Evolutionary conservation across 1,284 basidiomycete species (phyloP), one percentile per base, ranked within the genome.

Genomic region (Thecaphora frezii): DNA sequence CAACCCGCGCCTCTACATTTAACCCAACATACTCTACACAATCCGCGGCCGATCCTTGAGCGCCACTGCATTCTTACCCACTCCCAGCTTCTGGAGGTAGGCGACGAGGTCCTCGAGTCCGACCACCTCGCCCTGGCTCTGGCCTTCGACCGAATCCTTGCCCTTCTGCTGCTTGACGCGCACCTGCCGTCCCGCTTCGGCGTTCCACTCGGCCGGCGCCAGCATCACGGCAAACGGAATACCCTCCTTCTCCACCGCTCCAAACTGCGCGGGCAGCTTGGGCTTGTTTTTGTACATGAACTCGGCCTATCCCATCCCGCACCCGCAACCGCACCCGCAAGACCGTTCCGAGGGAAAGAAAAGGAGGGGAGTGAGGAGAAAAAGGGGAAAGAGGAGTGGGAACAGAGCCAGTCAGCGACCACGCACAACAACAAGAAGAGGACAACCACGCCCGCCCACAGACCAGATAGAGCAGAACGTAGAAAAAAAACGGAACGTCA

Each of bases 141-240:
- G 64, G 88, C 82, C 74, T 23, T 74, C 78, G 23, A 67, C 70
- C n/a, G 54, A 54, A 19, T 71, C 79, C 88, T 74, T 87, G 85
- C 91, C 92, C 53, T 84, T 85, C 80, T 98, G 94, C 78, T 93
- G 88, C 83, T 97, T 97, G 66, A 98, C 90, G 21, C 88, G 86
- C 25, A 97, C 91, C 41, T 66, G 55, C 46, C 62, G 62, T 37
- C 53, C 26, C 0, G 44, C 46, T 5, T 56, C 56, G 43, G 88
- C 81, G 71, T 86, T 87, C 58, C 93, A 83, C 82, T 98, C 94
- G 59, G 89, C 88, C 1, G 86, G 87, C 8, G 92, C 94, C 23
- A 98, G 82, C 64, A 97, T 90, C 55, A 97, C 85, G 2, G 90
- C 93, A 79, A 90, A 94, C 3, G 91, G 92, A 36, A 91, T 89